A percentile compares a stretch with the other conserved stretches of the same genome.
Evolutionary conservation across 352 stramenopile species (phyloP).

Genomic region (Phytophthora meadii): DNA sequence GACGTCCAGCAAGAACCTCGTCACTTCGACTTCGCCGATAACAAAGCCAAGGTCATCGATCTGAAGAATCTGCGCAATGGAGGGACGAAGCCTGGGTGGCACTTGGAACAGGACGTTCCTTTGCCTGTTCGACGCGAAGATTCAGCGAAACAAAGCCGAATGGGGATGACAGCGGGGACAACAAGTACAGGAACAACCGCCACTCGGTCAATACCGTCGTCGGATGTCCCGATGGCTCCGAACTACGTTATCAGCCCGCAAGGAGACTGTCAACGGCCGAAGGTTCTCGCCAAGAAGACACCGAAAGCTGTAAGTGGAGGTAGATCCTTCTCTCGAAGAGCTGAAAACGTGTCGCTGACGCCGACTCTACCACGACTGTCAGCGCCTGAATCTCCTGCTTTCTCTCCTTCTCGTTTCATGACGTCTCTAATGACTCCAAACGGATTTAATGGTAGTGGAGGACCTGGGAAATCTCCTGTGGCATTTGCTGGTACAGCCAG

Average conservation of each 20-base stretch:
- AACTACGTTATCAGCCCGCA: conserved; percentile 28
- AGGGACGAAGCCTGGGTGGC: conserved; percentile 15
- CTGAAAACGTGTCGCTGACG: conserved; percentile 36
- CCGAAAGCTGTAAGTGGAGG: conserved; percentile 6
- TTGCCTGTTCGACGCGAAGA: conserved; percentile 15
- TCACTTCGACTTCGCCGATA: conserved; percentile 17
- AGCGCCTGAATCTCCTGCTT: conserved; percentile 19
- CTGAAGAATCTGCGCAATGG: conserved; percentile 34
- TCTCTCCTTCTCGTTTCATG: conserved; percentile 36
- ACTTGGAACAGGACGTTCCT: conserved; percentile 7
- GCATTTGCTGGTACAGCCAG: conserved; percentile 23
- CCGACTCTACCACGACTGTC: conserved; percentile 38
- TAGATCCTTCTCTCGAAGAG: conserved; percentile 15
- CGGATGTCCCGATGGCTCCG: conserved; percentile 11
- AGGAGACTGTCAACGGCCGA: background rate
- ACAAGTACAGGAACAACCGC: conserved; percentile 31
- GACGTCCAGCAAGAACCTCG: conserved; percentile 20
- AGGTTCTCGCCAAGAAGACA: conserved; percentile 11
- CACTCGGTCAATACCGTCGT: conserved; percentile 30
- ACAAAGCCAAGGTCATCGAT: conserved; percentile 41
- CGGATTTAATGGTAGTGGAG: conserved; percentile 19
- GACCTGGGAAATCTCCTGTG: conserved; percentile 18
- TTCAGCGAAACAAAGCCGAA: conserved; percentile 4
- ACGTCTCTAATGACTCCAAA: conserved; percentile 14
- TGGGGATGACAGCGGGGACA: conserved; percentile 25